Evolutionary conservation across 2,329 filamentous ascomycete species (phyloP), one percentile per base, ranked within the genome.

Genomic region (Penicillium vulpinum): DNA sequence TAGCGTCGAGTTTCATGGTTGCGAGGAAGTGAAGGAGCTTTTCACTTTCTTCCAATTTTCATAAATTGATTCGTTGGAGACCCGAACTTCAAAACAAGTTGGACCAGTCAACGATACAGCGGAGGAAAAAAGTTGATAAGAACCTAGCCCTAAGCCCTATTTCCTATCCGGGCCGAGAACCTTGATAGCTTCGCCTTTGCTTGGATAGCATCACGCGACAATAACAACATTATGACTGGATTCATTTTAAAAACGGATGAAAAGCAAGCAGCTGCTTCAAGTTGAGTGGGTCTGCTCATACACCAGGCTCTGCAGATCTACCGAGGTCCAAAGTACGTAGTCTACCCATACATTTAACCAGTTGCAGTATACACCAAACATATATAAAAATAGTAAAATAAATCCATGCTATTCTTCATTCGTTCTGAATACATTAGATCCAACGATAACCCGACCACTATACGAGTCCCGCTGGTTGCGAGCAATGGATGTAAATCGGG

Each of bases 1-100:
- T 92, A 48, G 93, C 92, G 74, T 99, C 92, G 74, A 99, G 86
- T 81, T 94, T 96, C 94, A 99, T 99, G 62, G 58, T 77, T 52
- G 21, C 22, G 35, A 33, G 26, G 33, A 21, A 45, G 5, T 33
- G n/a, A 70, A 57, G 31, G 8, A 28, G 11, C 15, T 24, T 33
- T 54, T 28, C 39, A 36, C 22, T 28, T 13, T 29, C 45, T 50
- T 31, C 24, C 2, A 7, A 50, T 18, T 11, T 47, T 16, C 33
- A 7, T 38, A 52, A 39, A 31, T 22, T 44, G 22, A 49, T 50
- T 43, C 24, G 40, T 35, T 52, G 48, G 9, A 26, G 16, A 47
- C 47, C 36, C 33, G 16, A 56, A 52, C 36, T 45, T 38, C 29
- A 28, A 44, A 28, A 18, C 26, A 40, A 59, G 41, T 56, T 54